Conservation (phyloP, 2,329 filamentous ascomycete species). For the Phialocephala subalpina region DNA sequence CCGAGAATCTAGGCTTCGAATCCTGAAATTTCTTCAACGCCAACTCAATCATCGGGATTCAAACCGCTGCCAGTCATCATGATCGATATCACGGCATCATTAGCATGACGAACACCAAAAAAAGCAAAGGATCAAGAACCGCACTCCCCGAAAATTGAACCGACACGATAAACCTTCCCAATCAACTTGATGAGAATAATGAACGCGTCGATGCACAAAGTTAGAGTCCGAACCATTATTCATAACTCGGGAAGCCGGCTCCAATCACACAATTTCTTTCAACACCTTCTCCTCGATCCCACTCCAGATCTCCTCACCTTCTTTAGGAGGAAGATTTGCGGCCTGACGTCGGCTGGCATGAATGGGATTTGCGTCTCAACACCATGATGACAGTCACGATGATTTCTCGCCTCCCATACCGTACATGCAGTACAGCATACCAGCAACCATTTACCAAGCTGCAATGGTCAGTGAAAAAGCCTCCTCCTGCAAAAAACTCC, state of each 20-base stretch:
- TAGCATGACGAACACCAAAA: background rate
- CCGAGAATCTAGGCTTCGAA: background rate
- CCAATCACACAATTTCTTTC: conserved; percentile 11
- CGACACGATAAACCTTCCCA: background rate
- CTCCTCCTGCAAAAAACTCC: background rate
- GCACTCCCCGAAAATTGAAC: background rate
- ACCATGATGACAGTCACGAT: background rate
- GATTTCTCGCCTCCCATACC: background rate
- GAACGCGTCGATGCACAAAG: no score
- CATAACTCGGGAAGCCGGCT: conserved; percentile 12
- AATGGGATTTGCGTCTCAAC: background rate
- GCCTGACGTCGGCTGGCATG: conserved; percentile 18
- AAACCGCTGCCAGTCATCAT: background rate
- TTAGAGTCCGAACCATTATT: background rate
- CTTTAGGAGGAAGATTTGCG: conserved; percentile 17
- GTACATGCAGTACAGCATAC: background rate
- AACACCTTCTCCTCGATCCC: background rate
- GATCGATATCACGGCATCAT: background rate
- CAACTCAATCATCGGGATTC: background rate
- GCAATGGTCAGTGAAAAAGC: background rate
- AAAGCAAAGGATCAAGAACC: background rate
- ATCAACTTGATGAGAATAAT: background rate
- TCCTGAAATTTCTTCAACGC: background rate
- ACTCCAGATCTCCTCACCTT: conserved; percentile 3
- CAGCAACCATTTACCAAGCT: background rate